Evolutionary conservation across 192 early-diverging fungal genomes (phyloP).

Genomic region (Coemansia javaensis): DNA sequence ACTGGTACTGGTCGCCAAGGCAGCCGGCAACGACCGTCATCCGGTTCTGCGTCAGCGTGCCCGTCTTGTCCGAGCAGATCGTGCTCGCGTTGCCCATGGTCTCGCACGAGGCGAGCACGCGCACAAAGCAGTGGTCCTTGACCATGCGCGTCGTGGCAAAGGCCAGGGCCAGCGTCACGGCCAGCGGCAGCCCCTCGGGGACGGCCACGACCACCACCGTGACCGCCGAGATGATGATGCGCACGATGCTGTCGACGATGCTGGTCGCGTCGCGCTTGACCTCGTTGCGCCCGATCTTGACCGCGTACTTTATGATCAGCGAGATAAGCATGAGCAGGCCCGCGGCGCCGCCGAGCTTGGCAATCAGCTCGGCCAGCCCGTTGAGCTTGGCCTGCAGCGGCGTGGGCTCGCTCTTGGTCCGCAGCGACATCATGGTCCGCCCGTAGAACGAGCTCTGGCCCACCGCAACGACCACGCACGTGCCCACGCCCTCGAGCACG

Average conservation of each 20-base stretch:
- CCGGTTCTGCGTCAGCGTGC: slow-evolving; percentile 93
- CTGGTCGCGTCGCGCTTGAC: slow-evolving; percentile 43
- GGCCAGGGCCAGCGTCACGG: slow-evolving; percentile 92
- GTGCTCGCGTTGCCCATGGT: slow-evolving; percentile 99
- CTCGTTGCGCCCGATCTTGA: slow-evolving; percentile 50
- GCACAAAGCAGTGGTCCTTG: slow-evolving; percentile 95
- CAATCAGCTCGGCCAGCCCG: slow-evolving; percentile 83
- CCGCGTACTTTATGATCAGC: slow-evolving; percentile 83
- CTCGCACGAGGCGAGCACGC: slow-evolving; percentile 93
- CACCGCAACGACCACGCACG: slow-evolving; percentile 77
- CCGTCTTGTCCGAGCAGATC: slow-evolving; percentile 98
- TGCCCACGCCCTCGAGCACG: slow-evolving; percentile 82
- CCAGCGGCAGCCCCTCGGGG: slow-evolving; percentile 95
- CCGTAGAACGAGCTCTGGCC: slow-evolving; percentile 89
- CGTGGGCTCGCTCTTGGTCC: slow-evolving; percentile 79
- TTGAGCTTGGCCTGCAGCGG: slow-evolving; percentile 92
- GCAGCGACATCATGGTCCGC: slow-evolving; percentile 78
- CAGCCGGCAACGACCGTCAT: slow-evolving; percentile 95
- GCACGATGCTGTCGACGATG: slow-evolving; percentile 62
- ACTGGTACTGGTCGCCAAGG: slow-evolving; percentile 68
- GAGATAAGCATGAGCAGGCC: slow-evolving; percentile 83
- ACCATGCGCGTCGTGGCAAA: slow-evolving; percentile 94
- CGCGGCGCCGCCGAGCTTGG: slow-evolving; percentile 83
- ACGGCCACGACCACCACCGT: slow-evolving; percentile 97
- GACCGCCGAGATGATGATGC: slow-evolving; percentile 84